A percentile compares a stretch with the other conserved stretches of the same genome.
Conservation (phyloP, 2,329 filamentous ascomycete species). For the Byssothecium circinans region DNA sequence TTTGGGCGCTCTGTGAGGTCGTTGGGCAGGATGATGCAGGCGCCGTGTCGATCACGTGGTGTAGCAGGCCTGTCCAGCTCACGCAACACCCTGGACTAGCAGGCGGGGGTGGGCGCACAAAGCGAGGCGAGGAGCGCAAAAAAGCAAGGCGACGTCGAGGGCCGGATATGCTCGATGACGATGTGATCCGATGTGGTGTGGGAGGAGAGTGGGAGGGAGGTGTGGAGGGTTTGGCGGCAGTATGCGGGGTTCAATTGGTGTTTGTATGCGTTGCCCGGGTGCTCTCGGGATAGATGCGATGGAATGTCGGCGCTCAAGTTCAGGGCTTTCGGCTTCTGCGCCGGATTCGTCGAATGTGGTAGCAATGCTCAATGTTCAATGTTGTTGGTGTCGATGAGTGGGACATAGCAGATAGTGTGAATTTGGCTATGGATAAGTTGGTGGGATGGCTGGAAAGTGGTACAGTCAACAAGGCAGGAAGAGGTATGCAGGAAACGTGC, state of each 20-base stretch:
- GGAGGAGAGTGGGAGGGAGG: slow-evolving; percentile 1
- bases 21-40: neutral
- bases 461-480: slow-evolving; percentile 1
- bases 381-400: slow-evolving; percentile 20
- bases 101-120: neutral
- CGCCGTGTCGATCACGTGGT: neutral
- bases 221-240: slow-evolving; percentile 1
- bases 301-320: slow-evolving; percentile 15
- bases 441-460: slow-evolving; percentile 4
- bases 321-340: slow-evolving; percentile 22
- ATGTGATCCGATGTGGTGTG: slow-evolving; percentile 2
- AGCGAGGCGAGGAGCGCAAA: neutral
- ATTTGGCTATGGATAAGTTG: neutral
- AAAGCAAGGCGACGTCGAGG: neutral
- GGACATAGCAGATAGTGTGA: slow-evolving; percentile 28
- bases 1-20: neutral
- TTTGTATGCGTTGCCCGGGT: slow-evolving; percentile 8
- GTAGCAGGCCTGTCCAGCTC: neutral
- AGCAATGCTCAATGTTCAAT: slow-evolving; percentile 29
- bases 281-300: neutral
- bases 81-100: neutral
- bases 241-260: slow-evolving; percentile 9
- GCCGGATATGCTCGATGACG: slow-evolving; percentile 1
- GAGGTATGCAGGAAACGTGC: slow-evolving; percentile 10
- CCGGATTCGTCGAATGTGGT: slow-evolving; percentile 40